A percentile compares a stretch with the other conserved stretches of the same genome.
phyloP scores from a whole-genome alignment of 805 yeast species.

The Myxozyma mucilagina region DNA sequence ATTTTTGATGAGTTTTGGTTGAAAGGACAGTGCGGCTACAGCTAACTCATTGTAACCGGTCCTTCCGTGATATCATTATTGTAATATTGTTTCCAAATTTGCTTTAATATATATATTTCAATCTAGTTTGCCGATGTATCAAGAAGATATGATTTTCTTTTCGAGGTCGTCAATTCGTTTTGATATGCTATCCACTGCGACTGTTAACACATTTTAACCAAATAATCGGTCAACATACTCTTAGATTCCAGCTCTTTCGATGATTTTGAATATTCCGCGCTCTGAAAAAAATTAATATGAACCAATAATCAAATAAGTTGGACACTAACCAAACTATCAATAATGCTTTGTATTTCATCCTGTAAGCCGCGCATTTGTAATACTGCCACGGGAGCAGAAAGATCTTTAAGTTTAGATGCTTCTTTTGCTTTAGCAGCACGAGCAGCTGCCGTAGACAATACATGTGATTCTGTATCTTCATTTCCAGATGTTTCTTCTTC shows the following conservation, averaged over 20 bases:
- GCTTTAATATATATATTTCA: too few relatives aligned
- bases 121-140: not conserved
- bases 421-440: conserved; percentile 19
- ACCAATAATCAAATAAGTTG: not conserved
- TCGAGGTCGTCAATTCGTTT: conserved; percentile 24
- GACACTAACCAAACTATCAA: conserved; percentile 15
- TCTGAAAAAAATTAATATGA: not conserved
- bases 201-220: not conserved
- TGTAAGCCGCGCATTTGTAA: conserved; percentile 17
- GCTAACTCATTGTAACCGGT: too few relatives aligned
- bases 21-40: too few relatives aligned
- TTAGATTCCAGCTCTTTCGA: conserved; percentile 16
- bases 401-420: conserved; percentile 9
- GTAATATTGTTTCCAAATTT: too few relatives aligned
- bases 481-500: not conserved
- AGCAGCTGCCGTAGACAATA: conserved; percentile 9
- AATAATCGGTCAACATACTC: conserved; percentile 7
- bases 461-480: not conserved
- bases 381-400: conserved; percentile 25
- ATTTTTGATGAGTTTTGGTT: too few relatives aligned
- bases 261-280: not conserved
- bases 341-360: conserved; percentile 15
- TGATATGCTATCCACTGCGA: conserved; percentile 19
- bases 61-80: too few relatives aligned
- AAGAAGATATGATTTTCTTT: not conserved